phyloP scores from a whole-genome alignment of 2,329 filamentous ascomycete species.

The Hypoxylon sp. region DNA sequence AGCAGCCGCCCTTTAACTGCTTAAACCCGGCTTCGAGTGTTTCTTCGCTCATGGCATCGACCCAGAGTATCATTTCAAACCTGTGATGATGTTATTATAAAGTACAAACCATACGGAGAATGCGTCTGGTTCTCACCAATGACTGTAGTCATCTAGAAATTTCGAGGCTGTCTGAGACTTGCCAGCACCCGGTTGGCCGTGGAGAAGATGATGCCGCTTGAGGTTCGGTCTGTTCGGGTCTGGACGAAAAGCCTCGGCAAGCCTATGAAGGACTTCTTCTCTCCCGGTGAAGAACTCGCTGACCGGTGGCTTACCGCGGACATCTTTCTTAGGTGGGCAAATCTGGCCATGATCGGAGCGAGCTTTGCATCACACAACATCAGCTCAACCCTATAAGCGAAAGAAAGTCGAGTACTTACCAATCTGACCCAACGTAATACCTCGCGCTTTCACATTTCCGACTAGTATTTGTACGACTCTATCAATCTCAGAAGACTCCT shows the following conservation, averaged over 20 bases:
- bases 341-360: slow-evolving; percentile 39
- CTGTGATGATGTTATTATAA: slow-evolving; percentile 27
- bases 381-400: not conserved
- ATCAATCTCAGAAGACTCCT: slow-evolving; percentile 41
- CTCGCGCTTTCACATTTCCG: slow-evolving; percentile 19
- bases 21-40: slow-evolving; percentile 49
- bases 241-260: slow-evolving; percentile 40
- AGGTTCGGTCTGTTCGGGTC: slow-evolving; percentile 24
- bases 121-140: slow-evolving; percentile 34
- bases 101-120: not conserved
- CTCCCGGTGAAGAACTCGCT: slow-evolving; percentile 52
- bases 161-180: slow-evolving; percentile 55
- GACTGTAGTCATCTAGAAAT: slow-evolving; percentile 43
- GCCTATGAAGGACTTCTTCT: slow-evolving; percentile 42
- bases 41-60: slow-evolving; percentile 48
- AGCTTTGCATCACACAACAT: slow-evolving; percentile 21
- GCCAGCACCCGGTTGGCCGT: slow-evolving; percentile 53
- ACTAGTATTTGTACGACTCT: slow-evolving; percentile 40
- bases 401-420: slow-evolving; percentile 4
- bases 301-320: slow-evolving; percentile 20
- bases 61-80: slow-evolving; percentile 52
- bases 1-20: slow-evolving; percentile 23
- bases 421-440: slow-evolving; percentile 23
- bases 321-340: slow-evolving; percentile 15
- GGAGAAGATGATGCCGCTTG: slow-evolving; percentile 18